phyloP scores from a whole-genome alignment of 768 basidiomycete genomes.

The Amyloporia xantha region DNA sequence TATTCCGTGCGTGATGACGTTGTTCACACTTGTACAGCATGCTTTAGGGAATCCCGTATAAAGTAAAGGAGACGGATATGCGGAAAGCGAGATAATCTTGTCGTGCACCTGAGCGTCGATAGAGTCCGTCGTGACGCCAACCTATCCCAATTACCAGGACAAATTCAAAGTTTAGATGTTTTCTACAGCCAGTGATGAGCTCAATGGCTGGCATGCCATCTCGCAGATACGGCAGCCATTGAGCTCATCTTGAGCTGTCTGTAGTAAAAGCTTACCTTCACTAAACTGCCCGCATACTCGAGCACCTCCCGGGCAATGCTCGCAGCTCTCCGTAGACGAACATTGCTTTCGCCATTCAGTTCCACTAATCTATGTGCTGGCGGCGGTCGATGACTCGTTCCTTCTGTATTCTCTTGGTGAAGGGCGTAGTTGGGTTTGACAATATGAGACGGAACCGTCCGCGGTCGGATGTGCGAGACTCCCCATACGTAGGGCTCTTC shows the following conservation, averaged over 20 bases:
- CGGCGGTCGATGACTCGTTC: not conserved
- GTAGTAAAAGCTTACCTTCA: conserved; percentile 13
- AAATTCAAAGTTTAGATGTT: not conserved
- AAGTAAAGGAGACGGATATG: conserved; percentile 82
- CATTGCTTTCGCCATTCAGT: conserved; percentile 3
- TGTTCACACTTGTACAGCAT: conserved; percentile 86
- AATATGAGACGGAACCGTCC: conserved; percentile 52
- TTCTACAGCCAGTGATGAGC: too few species aligned
- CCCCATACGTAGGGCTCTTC: conserved; percentile 60
- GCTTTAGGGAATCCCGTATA: conserved; percentile 74
- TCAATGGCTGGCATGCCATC: too few species aligned
- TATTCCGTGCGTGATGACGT: conserved; percentile 82
- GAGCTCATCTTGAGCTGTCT: not conserved
- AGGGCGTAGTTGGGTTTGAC: conserved; percentile 48
- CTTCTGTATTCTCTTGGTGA: conserved; percentile 3
- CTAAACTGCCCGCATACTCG: conserved; percentile 16
- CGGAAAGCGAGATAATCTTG: conserved; percentile 56
- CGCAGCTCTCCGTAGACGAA: conserved; percentile 15
- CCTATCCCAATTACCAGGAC: too few species aligned
- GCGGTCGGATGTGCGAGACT: conserved; percentile 51
- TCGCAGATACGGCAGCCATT: not conserved
- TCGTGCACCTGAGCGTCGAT: conserved; percentile 73
- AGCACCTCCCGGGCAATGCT: conserved; percentile 16
- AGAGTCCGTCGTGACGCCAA: conserved; percentile 63
- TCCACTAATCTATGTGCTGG: conserved; percentile 1